phyloP scores from a whole-genome alignment of 1,139 yeast genomes.

The Kodamaea ohmeri region DNA sequence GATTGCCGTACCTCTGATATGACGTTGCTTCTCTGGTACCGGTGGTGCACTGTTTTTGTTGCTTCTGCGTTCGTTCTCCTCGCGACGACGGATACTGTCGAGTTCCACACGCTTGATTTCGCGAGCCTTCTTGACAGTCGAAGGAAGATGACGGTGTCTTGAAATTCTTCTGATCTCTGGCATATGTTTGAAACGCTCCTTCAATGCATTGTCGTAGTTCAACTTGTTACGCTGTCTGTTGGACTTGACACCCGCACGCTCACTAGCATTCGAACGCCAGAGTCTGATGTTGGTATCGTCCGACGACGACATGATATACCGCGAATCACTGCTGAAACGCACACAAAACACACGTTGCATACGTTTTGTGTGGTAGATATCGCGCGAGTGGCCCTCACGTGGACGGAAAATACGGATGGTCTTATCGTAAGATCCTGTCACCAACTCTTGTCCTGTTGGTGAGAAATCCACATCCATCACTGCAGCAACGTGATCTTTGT shows the following conservation, averaged over 20 bases:
- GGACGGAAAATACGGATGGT: constrained; percentile 78
- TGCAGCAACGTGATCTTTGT: constrained; percentile 95
- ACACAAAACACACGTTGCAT: constrained; percentile 93
- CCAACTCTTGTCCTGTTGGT: constrained; percentile 96
- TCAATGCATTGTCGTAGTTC: constrained; percentile 87
- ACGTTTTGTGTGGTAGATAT: constrained; percentile 92
- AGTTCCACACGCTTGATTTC: constrained; percentile 80
- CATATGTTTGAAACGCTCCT: constrained; percentile 92
- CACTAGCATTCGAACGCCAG: constrained; percentile 89
- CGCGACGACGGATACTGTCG: constrained; percentile 71
- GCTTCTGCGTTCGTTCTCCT: constrained; percentile 77
- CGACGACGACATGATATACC: constrained; percentile 84
- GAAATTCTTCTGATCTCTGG: constrained; percentile 91
- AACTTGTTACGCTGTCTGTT: constrained; percentile 77
- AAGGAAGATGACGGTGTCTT: constrained; percentile 90
- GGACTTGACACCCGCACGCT: constrained; percentile 76
- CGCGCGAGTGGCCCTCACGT: constrained; percentile 88
- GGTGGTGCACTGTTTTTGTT: constrained; percentile 66
- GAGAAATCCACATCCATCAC: constrained; percentile 92
- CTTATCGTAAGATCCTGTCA: constrained; percentile 93
- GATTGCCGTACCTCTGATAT: constrained; percentile 78
- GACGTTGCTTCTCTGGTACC: constrained; percentile 75
- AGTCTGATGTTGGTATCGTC: constrained; percentile 94
- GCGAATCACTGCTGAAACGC: constrained; percentile 82
- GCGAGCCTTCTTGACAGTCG: constrained; percentile 79